A percentile compares a stretch with the other conserved stretches of the same genome.
Conservation (phyloP, 2,329 filamentous ascomycete species). For the Fusarium virguliforme region DNA sequence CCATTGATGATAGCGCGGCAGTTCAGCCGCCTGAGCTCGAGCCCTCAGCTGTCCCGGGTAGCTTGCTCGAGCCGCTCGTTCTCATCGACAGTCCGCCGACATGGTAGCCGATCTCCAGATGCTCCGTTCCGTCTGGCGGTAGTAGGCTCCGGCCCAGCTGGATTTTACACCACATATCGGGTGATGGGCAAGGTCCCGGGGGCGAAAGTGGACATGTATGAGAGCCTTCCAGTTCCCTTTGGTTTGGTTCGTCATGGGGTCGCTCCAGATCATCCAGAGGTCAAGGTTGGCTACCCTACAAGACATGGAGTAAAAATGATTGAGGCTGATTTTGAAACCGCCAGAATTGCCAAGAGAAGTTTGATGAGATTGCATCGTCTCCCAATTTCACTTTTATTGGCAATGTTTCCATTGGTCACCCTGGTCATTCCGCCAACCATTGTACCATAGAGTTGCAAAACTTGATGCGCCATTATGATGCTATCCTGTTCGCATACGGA, state of each 20-base stretch:
- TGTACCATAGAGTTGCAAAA: conserved; percentile 75
- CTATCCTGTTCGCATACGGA: conserved; percentile 92
- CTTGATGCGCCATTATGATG: conserved; percentile 89
- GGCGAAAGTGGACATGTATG: conserved; percentile 93
- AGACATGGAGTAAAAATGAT: background rate
- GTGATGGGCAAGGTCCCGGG: conserved; percentile 82
- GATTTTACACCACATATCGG: conserved; percentile 93
- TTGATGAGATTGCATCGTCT: conserved; percentile 87
- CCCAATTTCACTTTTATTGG: conserved; percentile 91
- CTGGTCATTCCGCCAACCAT: conserved; percentile 58
- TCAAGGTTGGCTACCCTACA: conserved; percentile 76
- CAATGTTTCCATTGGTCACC: conserved; percentile 84
- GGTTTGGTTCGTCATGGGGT: conserved; percentile 95
- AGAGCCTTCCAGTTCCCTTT: conserved; percentile 91
- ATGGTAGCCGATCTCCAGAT: conserved; percentile 51
- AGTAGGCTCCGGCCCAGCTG: conserved; percentile 93
- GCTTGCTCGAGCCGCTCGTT: conserved; percentile 25
- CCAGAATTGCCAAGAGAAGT: conserved; percentile 95
- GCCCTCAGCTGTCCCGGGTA: conserved; percentile 8
- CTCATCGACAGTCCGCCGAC: conserved; percentile 24
- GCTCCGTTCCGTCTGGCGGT: conserved; percentile 84
- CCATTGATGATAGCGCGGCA: conserved; percentile 24
- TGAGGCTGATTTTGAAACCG: conserved; percentile 18
- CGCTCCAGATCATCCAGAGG: conserved; percentile 98
- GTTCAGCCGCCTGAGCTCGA: conserved; percentile 18